Evolutionary conservation across 2,329 filamentous ascomycete species (phyloP).

Genomic region (Geosmithia morbida): DNA sequence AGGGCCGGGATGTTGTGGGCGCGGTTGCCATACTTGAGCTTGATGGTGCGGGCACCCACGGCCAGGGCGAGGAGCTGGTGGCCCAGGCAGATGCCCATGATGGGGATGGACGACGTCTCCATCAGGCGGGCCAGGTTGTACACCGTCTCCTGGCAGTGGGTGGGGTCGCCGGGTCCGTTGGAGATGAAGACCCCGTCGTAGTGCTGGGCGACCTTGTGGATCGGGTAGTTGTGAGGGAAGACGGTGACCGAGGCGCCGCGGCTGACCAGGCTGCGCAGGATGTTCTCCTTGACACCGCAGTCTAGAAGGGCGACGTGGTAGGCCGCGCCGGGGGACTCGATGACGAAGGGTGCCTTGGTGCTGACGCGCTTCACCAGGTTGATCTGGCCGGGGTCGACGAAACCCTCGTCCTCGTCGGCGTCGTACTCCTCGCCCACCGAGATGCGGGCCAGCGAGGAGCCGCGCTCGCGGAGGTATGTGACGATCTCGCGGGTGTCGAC

Average conservation of each 20-base stretch:
- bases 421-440: constrained; percentile 96
- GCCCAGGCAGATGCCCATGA: constrained; percentile 96
- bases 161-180: constrained; percentile 96
- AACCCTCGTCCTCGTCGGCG: constrained; percentile 93
- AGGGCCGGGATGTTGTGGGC: constrained; percentile 96
- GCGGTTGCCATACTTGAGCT: constrained; percentile 98
- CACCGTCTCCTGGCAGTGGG: constrained; percentile 87
- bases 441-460: constrained; percentile 89
- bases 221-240: constrained; percentile 93
- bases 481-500: constrained; percentile 96
- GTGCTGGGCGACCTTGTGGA: constrained; percentile 95
- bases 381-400: constrained; percentile 87
- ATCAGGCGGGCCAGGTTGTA: constrained; percentile 87
- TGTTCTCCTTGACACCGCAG: constrained; percentile 99
- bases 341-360: constrained; percentile 96
- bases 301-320: constrained; percentile 91
- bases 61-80: constrained; percentile 92
- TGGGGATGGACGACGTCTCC: constrained; percentile 76
- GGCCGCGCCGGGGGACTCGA: constrained; percentile 68
- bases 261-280: constrained; percentile 82
- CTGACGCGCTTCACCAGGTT: constrained; percentile 93
- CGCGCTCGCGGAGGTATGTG: constrained; percentile 88
- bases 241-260: constrained; percentile 86
- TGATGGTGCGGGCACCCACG: constrained; percentile 77
- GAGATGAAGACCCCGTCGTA: constrained; percentile 99